These are phyloP conservation scores for Wallacemonas sp. DNA, from an alignment of 208 protist species.

Conservation along the genomic window DNA sequence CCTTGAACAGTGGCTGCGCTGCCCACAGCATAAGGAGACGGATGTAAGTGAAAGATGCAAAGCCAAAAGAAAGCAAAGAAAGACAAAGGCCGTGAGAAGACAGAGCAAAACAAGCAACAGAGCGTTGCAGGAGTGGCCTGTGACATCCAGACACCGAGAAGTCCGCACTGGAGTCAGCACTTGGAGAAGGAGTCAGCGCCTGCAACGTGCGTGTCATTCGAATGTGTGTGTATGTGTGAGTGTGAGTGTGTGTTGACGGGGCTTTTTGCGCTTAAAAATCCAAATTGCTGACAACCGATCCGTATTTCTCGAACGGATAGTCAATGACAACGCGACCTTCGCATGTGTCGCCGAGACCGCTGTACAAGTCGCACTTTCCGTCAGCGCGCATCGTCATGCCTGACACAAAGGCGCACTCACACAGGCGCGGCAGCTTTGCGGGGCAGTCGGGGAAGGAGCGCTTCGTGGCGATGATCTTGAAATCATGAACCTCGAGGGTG, in stretches of 20 bases:
- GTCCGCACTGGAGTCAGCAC: too few species aligned
- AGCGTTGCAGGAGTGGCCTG: too few species aligned
- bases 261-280: constrained; percentile 43
- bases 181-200: constrained; percentile 7
- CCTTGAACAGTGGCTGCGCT: not conserved
- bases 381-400: constrained; percentile 46
- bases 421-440: constrained; percentile 34
- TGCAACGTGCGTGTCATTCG: not conserved
- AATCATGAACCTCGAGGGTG: constrained; percentile 41
- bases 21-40: not conserved
- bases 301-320: constrained; percentile 64
- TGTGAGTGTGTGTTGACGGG: too few species aligned
- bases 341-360: constrained; percentile 38
- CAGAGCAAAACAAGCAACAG: not conserved
- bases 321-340: constrained; percentile 48
- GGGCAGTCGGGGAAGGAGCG: constrained; percentile 34
- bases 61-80: constrained; percentile 6
- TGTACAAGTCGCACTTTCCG: constrained; percentile 50
- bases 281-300: constrained; percentile 40
- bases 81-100: not conserved
- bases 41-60: not conserved
- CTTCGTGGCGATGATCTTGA: constrained; percentile 57
- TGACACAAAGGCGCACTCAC: constrained; percentile 51
- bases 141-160: too few species aligned
- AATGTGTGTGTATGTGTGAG: not conserved